Evolutionary conservation across 768 basidiomycete species (phyloP), one percentile per base, ranked within the genome.

Genomic region (Sporobolomyces roseus): DNA sequence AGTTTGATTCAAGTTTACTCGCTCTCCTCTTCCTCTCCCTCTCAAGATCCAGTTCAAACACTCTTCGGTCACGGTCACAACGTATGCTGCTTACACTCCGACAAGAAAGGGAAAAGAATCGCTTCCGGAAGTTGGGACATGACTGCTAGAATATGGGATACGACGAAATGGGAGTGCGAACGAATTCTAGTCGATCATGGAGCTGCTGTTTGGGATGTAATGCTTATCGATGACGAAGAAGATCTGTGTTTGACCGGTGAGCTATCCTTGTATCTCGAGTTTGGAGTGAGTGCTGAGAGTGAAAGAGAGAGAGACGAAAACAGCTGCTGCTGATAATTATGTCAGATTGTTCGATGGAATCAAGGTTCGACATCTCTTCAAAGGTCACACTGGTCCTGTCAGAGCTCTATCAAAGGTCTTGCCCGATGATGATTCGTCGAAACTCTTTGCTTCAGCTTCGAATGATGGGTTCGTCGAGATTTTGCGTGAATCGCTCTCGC

Each of bases 121-220:
- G 71, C 59, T 9, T 66, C 61, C 25, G 71, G 54, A 19, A 66
- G 64, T 53, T 73, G 71, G 71, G 71, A 73, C 43, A 25, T 33
- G 29, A 73, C 71, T 4, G 71, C 67, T 23, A 30, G 71, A 5
- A 59, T 69, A 0, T 73, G 71, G 71, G 17, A 16, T 1, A 46
- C 53, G 2, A 59, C 53, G 23, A 32, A 29, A 17, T 96, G 93
- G 92, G 86, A 85, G 77, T 83, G 88, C 75, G 81, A 81, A 12
- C 83, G 87, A 70, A 87, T 88, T 67, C 83, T 98, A 62, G 85
- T 85, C 72, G 90, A 86, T 23, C 94, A 98, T 75, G 81, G 87
- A 50, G 89, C 92, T 77, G 88, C 96, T 4, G 93, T 98, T 2
- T 96, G 93, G 93, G 89, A 91, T 13, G 93, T 94, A 4, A 79